A percentile compares a stretch with the other conserved stretches of the same genome.
Conservation (phyloP, 169 alveolate genomes). For the Cryptosporidium bovis region DNA sequence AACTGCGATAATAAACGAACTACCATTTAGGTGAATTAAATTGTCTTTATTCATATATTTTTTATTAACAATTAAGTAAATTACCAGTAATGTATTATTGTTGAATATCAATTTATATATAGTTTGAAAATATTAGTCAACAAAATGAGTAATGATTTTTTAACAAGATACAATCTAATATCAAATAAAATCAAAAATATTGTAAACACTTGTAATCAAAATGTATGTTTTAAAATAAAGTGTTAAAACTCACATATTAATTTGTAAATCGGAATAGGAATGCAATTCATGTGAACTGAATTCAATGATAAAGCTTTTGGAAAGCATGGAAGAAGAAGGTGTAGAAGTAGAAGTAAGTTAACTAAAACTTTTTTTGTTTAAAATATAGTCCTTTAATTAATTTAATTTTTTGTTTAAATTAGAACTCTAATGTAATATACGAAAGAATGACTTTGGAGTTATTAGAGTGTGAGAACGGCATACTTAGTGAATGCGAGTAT, state of each 20-base stretch:
- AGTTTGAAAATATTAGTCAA: not conserved
- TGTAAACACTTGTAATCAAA: slow-evolving; percentile 24
- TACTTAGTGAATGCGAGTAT: slow-evolving; percentile 26
- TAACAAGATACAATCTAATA: not conserved
- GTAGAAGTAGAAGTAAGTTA: slow-evolving; percentile 16
- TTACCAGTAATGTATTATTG: too few species aligned
- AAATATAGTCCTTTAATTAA: not conserved
- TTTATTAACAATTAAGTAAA: too few species aligned
- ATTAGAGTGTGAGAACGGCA: slow-evolving; percentile 15
- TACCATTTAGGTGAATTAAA: too few species aligned
- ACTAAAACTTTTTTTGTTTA: too few species aligned
- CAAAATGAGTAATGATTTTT: not conserved
- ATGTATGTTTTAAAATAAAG: slow-evolving; percentile 10
- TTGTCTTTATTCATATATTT: not conserved
- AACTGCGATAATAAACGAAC: too few species aligned
- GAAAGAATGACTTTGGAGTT: slow-evolving; percentile 35
- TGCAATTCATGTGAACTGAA: not conserved
- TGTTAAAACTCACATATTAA: not conserved
- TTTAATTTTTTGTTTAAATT: slow-evolving; percentile 7
- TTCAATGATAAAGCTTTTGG: slow-evolving; percentile 19
- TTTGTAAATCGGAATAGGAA: not conserved
- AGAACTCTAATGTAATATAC: slow-evolving; percentile 4
- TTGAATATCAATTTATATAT: not conserved
- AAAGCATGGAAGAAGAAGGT: not conserved
- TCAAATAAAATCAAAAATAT: slow-evolving; percentile 2